Percentiles rank a stretch among this genome's conserved stretches.
Evolutionary conservation across 2,329 filamentous ascomycete genomes (phyloP).

Genomic region (Parastagonospora nodorum): DNA sequence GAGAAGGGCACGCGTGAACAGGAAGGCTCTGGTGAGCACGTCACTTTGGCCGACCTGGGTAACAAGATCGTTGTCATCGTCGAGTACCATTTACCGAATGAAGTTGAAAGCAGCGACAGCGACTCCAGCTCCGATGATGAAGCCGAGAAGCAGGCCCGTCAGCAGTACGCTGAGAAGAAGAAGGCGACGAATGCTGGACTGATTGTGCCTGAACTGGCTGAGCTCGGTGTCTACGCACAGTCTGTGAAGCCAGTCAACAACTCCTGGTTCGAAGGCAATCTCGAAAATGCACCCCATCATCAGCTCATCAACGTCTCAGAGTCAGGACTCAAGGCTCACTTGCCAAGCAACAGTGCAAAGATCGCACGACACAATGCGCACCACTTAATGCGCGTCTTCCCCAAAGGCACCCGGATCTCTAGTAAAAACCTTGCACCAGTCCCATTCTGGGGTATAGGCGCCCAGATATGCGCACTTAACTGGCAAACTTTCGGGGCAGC

Average conservation of each 20-base stretch:
- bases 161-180: slow-evolving; percentile 60
- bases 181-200: slow-evolving; percentile 53
- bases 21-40: slow-evolving; percentile 55
- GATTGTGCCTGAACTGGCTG: slow-evolving; percentile 69
- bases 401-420: slow-evolving; percentile 71
- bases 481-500: slow-evolving; percentile 70
- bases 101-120: slow-evolving; percentile 50
- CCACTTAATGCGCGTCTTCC: slow-evolving; percentile 73
- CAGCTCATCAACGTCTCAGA: slow-evolving; percentile 74
- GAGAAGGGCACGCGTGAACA: slow-evolving; percentile 63
- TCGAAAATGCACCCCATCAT: slow-evolving; percentile 61
- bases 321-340: slow-evolving; percentile 58
- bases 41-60: slow-evolving; percentile 63
- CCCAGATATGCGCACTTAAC: slow-evolving; percentile 72
- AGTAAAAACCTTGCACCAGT: slow-evolving; percentile 68
- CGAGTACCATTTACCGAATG: slow-evolving; percentile 66
- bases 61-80: slow-evolving; percentile 70
- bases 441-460: slow-evolving; percentile 69
- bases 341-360: slow-evolving; percentile 54
- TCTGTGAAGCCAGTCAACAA: slow-evolving; percentile 70
- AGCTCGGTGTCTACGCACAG: slow-evolving; percentile 71
- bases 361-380: slow-evolving; percentile 66
- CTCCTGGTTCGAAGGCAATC: slow-evolving; percentile 64
- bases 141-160: slow-evolving; percentile 56
- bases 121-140: slow-evolving; percentile 45